phyloP scores from a whole-genome alignment of 1,139 yeast species.

The Saccharomyces hybrid region DNA sequence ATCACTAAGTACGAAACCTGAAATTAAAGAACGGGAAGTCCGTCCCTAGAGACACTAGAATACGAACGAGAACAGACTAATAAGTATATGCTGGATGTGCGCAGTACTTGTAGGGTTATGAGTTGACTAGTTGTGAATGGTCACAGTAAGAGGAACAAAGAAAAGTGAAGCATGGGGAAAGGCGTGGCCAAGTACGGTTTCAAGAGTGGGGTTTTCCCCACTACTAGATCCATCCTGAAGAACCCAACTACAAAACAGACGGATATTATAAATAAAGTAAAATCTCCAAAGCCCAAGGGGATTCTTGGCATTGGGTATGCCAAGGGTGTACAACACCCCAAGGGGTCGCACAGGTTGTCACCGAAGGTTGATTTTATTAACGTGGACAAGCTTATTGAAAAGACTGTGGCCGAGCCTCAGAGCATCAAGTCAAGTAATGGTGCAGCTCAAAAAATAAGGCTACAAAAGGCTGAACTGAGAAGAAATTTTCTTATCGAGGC shows the following conservation, averaged over 20 bases:
- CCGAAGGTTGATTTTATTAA: conserved; percentile 48
- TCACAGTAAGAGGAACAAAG: not conserved
- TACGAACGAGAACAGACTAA: too few relatives aligned
- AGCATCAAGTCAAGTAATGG: conserved; percentile 34
- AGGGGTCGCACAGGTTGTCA: conserved; percentile 49
- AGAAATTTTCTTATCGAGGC: conserved; percentile 64
- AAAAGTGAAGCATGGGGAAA: conserved; percentile 35
- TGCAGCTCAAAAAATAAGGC: conserved; percentile 46
- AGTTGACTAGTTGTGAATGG: not conserved
- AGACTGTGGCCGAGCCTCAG: conserved; percentile 41
- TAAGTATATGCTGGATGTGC: too few relatives aligned
- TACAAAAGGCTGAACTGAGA: conserved; percentile 60
- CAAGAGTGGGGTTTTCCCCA: conserved; percentile 79
- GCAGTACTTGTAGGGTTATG: too few relatives aligned
- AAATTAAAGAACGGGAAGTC: too few relatives aligned
- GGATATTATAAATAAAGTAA: conserved; percentile 41
- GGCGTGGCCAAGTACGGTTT: conserved; percentile 40
- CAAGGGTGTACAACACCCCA: conserved; percentile 67
- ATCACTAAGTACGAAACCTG: not conserved
- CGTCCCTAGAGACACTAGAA: too few relatives aligned
- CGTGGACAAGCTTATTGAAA: conserved; percentile 49
- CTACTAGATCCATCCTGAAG: conserved; percentile 63
- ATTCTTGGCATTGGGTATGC: conserved; percentile 52
- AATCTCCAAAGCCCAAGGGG: conserved; percentile 39
- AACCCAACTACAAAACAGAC: conserved; percentile 46